Percentiles rank a stretch among this genome's conserved stretches.
These are phyloP conservation scores for thale cress (Arabidopsis thaliana) DNA, from an alignment of 345 rosid genomes.

Conservation along the genomic window DNA sequence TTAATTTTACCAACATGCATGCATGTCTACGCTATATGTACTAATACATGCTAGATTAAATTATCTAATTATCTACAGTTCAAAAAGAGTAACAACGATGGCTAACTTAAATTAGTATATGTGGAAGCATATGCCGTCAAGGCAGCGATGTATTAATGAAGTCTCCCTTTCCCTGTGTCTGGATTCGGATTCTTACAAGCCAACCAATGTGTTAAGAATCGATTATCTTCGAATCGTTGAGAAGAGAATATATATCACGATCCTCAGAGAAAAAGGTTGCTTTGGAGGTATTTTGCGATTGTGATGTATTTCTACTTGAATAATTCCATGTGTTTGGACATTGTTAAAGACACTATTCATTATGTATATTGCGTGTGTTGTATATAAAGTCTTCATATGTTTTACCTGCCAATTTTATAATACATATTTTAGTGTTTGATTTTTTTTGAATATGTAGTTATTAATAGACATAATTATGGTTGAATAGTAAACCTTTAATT, in stretches of 20 bases:
- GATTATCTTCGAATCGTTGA: constrained; percentile 29
- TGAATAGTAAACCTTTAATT: too few relatives aligned
- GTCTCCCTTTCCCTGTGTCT: constrained; percentile 23
- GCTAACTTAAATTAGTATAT: constrained; percentile 39
- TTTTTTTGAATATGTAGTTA: not conserved
- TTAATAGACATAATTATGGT: not conserved
- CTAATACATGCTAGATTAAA: not conserved
- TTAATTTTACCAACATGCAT: constrained; percentile 18
- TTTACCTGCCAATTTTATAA: not conserved
- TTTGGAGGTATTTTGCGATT: constrained; percentile 38
- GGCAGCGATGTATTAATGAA: constrained; percentile 33
- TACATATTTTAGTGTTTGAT: not conserved
- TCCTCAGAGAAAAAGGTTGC: constrained; percentile 21
- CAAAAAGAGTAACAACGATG: constrained; percentile 30
- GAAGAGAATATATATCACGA: constrained; percentile 38
- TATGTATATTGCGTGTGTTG: constrained; percentile 7
- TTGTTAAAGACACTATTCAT: constrained; percentile 36
- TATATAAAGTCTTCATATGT: constrained; percentile 1
- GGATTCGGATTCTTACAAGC: constrained; percentile 40
- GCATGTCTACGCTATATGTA: not conserved
- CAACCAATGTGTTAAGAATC: constrained; percentile 34
- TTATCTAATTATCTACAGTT: constrained; percentile 8
- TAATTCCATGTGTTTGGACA: constrained; percentile 44
- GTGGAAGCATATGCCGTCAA: constrained; percentile 44
- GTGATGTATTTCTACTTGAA: constrained; percentile 46